Conservation (phyloP, 805 yeast species). For the Ogataea neopini region DNA sequence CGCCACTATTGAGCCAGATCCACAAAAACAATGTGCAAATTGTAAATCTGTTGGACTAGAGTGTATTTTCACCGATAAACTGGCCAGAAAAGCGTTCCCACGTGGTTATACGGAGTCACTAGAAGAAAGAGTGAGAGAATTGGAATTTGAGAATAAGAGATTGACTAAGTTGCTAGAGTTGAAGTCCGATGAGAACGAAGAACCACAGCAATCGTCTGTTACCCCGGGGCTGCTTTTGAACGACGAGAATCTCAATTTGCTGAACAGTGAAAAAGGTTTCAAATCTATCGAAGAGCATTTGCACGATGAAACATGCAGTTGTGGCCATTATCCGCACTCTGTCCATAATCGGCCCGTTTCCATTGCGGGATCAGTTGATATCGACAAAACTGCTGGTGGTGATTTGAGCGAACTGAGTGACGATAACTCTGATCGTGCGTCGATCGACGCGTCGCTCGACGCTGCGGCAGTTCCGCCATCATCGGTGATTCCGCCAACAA, state of each 20-base stretch:
- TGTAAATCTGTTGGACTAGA: slow-evolving; percentile 85
- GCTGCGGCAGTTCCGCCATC: slow-evolving; percentile 17
- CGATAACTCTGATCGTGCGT: slow-evolving; percentile 29
- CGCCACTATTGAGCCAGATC: slow-evolving; percentile 45
- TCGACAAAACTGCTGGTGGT: slow-evolving; percentile 30
- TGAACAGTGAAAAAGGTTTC: slow-evolving; percentile 28
- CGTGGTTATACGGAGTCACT: slow-evolving; percentile 89
- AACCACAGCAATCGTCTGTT: not conserved
- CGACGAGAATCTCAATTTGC: slow-evolving; percentile 32
- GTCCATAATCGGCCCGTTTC: slow-evolving; percentile 67
- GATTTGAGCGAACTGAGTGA: slow-evolving; percentile 47
- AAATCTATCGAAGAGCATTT: slow-evolving; percentile 35
- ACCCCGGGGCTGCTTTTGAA: slow-evolving; percentile 21
- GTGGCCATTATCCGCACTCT: slow-evolving; percentile 53
- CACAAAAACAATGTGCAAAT: slow-evolving; percentile 72
- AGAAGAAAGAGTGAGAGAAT: slow-evolving; percentile 83
- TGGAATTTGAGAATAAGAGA: slow-evolving; percentile 78
- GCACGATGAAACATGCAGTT: slow-evolving; percentile 57
- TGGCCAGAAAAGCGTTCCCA: slow-evolving; percentile 86
- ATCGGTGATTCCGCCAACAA: not conserved
- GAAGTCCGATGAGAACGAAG: slow-evolving; percentile 34
- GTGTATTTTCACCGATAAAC: slow-evolving; percentile 83
- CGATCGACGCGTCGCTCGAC: slow-evolving; percentile 33
- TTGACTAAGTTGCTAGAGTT: slow-evolving; percentile 62
- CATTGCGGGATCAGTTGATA: slow-evolving; percentile 59